Conservation (phyloP, 208 protist genomes). For the Naegleria fowleri region DNA sequence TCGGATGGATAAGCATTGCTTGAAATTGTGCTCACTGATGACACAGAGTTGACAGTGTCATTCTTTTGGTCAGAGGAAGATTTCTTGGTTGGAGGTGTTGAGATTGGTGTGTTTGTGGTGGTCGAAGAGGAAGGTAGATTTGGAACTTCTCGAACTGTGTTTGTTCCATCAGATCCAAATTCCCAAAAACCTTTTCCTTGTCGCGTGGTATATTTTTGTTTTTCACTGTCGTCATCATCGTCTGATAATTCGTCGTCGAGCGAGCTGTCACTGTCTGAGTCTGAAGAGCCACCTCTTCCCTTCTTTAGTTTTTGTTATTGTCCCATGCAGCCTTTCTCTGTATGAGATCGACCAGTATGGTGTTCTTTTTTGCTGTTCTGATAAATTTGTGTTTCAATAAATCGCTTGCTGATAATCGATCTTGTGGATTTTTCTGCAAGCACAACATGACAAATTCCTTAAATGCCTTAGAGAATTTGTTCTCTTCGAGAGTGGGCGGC, state of each 20-base stretch:
- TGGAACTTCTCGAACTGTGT: background rate
- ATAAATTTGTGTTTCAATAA: conserved; percentile 69
- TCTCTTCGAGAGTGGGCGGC: conserved; percentile 41
- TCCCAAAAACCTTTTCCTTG: background rate
- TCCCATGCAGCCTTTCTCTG: conserved; percentile 39
- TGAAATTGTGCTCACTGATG: background rate
- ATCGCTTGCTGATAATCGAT: conserved; percentile 63
- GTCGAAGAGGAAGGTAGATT: too few relatives aligned
- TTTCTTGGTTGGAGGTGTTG: background rate
- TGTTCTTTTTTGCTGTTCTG: conserved; percentile 47
- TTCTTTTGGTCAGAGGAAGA: background rate
- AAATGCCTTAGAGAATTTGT: conserved; percentile 55
- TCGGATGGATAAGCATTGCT: background rate
- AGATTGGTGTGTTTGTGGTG: background rate
- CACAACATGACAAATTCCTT: conserved; percentile 65
- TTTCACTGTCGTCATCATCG: background rate
- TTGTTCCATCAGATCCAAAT: background rate
- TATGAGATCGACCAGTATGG: conserved; percentile 54
- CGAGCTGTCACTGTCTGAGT: background rate
- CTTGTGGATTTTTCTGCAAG: conserved; percentile 54
- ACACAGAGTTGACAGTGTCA: background rate
- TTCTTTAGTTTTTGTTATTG: background rate
- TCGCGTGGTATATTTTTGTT: background rate
- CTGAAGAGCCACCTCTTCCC: background rate
- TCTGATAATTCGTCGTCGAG: background rate